Evolutionary conservation across 371 early-diverging fungal genomes (phyloP).

Genomic region (Nematocida parisii): DNA sequence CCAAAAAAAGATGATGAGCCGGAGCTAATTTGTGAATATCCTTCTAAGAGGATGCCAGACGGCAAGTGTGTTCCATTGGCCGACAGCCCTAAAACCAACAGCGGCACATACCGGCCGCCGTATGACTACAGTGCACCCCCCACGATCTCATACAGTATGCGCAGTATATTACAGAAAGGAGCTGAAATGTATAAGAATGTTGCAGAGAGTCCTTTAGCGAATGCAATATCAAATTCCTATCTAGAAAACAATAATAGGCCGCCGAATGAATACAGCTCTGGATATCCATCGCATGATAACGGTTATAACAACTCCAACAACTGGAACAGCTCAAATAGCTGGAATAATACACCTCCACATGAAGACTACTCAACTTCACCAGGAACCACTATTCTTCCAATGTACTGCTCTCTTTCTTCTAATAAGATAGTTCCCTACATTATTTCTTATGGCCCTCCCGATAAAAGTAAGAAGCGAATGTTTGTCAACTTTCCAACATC

Average conservation of each 20-base stretch:
- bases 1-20: not conserved
- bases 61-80: not conserved
- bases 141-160: constrained; percentile 5
- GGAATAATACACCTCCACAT: not conserved
- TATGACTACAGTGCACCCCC: not conserved
- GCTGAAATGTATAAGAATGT: not conserved
- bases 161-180: not conserved
- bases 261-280: not conserved
- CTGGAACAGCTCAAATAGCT: not conserved
- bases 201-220: not conserved
- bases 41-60: not conserved
- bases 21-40: not conserved
- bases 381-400: not conserved
- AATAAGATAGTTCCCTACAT: constrained; percentile 25
- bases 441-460: constrained; percentile 14
- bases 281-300: not conserved
- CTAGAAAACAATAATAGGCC: not conserved
- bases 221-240: not conserved
- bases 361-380: not conserved
- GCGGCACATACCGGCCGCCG: not conserved
- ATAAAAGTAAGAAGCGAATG: not conserved
- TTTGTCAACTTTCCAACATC: constrained; percentile 7
- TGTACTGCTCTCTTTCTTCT: constrained; percentile 5
- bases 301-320: not conserved
- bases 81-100: not conserved